Evolutionary conservation across 805 yeast species (phyloP).

Genomic region (Millerago galiae): DNA sequence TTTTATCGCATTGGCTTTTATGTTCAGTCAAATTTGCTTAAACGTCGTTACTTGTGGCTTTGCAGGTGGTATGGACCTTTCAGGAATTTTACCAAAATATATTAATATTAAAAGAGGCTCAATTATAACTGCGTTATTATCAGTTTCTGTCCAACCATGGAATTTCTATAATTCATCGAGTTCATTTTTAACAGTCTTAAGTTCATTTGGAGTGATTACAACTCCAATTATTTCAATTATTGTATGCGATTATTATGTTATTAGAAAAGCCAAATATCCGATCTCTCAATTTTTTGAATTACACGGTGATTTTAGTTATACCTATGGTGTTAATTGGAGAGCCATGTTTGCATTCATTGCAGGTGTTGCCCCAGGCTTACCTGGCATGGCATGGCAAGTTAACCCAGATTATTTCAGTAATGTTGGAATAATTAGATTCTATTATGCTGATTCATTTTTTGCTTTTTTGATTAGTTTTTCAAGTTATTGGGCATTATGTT

Average conservation of each 20-base stretch:
- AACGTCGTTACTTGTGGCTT: slow-evolving; percentile 29
- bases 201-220: slow-evolving; percentile 30
- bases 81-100: slow-evolving; percentile 21
- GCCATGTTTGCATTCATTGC: slow-evolving; percentile 32
- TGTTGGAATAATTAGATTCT: slow-evolving; percentile 36
- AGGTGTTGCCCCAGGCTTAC: slow-evolving; percentile 42
- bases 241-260: slow-evolving; percentile 33
- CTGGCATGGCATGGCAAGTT: slow-evolving; percentile 37
- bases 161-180: slow-evolving; percentile 29
- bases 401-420: slow-evolving; percentile 24
- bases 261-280: slow-evolving; percentile 28
- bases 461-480: slow-evolving; percentile 34
- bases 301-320: slow-evolving; percentile 29
- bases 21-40: slow-evolving; percentile 26
- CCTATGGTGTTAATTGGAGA: slow-evolving; percentile 38
- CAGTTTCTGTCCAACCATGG: slow-evolving; percentile 33
- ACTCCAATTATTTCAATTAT: slow-evolving; percentile 32
- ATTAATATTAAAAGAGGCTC: slow-evolving; percentile 32
- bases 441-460: slow-evolving; percentile 38
- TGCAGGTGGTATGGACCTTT: slow-evolving; percentile 28
- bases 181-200: slow-evolving; percentile 27
- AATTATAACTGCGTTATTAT: slow-evolving; percentile 24
- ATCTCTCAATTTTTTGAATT: slow-evolving; percentile 30
- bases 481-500: slow-evolving; percentile 29
- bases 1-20: slow-evolving; percentile 28